A percentile compares a stretch with the other conserved stretches of the same genome.
Evolutionary conservation across 495 filamentous ascomycete genomes (phyloP).

Genomic region (Massariosphaeria phaeospora): DNA sequence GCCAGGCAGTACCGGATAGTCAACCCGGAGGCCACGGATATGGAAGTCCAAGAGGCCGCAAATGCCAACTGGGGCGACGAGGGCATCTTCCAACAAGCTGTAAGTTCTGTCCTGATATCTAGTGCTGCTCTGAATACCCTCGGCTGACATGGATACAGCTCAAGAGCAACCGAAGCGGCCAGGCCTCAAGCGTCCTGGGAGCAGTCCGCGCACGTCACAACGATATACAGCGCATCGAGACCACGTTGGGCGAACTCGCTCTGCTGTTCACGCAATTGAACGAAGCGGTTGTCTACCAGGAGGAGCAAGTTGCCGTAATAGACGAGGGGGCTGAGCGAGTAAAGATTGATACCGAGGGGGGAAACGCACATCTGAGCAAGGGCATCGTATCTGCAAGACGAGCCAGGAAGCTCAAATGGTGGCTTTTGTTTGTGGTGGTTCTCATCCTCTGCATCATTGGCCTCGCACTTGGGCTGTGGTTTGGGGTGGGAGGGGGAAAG

Average conservation of each 20-base stretch:
- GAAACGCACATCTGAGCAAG: slow-evolving; percentile 56
- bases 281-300: slow-evolving; percentile 60
- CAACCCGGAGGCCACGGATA: slow-evolving; percentile 64
- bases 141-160: too few relatives aligned
- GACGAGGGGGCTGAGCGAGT: slow-evolving; percentile 55
- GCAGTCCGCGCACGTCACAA: slow-evolving; percentile 71
- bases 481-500: too few relatives aligned
- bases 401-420: slow-evolving; percentile 66
- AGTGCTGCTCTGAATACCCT: too few relatives aligned
- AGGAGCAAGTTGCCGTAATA: slow-evolving; percentile 49
- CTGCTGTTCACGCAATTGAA: slow-evolving; percentile 64
- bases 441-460: slow-evolving; percentile 46
- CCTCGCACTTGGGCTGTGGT: slow-evolving; percentile 42
- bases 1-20: slow-evolving; percentile 70
- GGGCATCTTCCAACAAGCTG: slow-evolving; percentile 71
- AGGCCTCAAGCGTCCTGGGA: slow-evolving; percentile 60
- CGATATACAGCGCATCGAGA: slow-evolving; percentile 68
- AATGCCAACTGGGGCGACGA: slow-evolving; percentile 67
- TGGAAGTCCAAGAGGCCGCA: slow-evolving; percentile 58
- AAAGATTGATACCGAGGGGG: slow-evolving; percentile 53
- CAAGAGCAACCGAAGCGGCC: slow-evolving; percentile 61
- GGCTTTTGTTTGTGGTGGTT: slow-evolving; percentile 53
- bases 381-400: slow-evolving; percentile 55
- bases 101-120: too few relatives aligned
- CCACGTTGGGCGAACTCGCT: slow-evolving; percentile 59